Evolutionary conservation across 805 yeast species (phyloP).

Genomic region (Barnettozyma sp.): DNA sequence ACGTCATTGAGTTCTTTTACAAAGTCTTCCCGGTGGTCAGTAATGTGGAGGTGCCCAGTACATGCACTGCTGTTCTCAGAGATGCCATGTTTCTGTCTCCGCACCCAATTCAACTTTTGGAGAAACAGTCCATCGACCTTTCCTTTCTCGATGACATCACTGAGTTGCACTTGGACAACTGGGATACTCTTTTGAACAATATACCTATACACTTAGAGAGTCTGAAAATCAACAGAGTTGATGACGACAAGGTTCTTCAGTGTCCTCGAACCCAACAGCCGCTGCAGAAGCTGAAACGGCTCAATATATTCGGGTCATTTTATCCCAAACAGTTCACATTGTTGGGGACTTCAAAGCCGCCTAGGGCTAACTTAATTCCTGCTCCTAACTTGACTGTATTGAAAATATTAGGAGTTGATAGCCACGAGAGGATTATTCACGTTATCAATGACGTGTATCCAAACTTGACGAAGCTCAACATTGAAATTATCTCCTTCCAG

Average conservation of each 20-base stretch:
- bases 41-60: background rate
- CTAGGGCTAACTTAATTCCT: background rate
- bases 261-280: background rate
- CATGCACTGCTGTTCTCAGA: background rate
- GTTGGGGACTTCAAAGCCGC: background rate
- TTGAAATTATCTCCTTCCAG: background rate
- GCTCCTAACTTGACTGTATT: background rate
- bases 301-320: background rate
- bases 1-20: background rate
- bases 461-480: background rate
- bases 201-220: background rate
- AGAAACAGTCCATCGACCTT: background rate
- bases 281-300: background rate
- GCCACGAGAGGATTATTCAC: background rate
- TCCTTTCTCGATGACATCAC: background rate
- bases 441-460: background rate
- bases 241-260: background rate
- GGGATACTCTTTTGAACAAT: background rate
- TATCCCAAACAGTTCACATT: background rate
- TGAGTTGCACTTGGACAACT: background rate
- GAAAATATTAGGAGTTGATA: background rate
- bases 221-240: background rate
- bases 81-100: conserved; percentile 1
- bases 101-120: background rate
- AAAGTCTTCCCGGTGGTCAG: background rate